Percentiles rank a stretch among this genome's conserved stretches.
phyloP scores from a whole-genome alignment of 345 rosid species.

The Trapa bicornis region DNA sequence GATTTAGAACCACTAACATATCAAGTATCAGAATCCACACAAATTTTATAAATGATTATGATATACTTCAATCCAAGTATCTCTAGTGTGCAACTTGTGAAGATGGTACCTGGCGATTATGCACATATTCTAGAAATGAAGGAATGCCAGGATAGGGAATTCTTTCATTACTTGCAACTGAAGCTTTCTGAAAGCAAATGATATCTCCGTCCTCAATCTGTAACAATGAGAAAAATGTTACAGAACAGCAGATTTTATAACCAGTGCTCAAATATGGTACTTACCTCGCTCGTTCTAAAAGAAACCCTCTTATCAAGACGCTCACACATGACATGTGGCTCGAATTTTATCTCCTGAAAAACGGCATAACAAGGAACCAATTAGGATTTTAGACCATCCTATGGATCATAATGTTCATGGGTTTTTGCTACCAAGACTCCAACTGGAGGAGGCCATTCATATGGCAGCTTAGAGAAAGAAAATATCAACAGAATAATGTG shows the following conservation, averaged over 20 bases:
- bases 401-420: neutral
- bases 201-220: constrained; percentile 97
- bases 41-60: neutral
- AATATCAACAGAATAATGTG: neutral
- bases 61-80: neutral
- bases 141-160: constrained; percentile 66
- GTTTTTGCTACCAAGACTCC: neutral
- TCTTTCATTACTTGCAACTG: constrained; percentile 38
- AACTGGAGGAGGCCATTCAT: neutral
- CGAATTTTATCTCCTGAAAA: constrained; percentile 84
- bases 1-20: neutral
- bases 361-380: neutral
- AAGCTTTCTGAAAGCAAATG: constrained; percentile 80
- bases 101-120: constrained; percentile 72
- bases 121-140: constrained; percentile 82
- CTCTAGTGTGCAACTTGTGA: neutral
- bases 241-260: neutral
- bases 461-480: neutral
- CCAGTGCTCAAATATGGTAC: neutral
- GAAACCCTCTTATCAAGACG: constrained; percentile 61
- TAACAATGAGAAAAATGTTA: constrained; percentile 9
- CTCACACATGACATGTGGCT: constrained; percentile 88
- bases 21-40: neutral
- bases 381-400: neutral
- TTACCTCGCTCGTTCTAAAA: constrained; percentile 68